Percentiles rank a stretch among this genome's conserved stretches.
These are phyloP conservation scores for Quillaja saponaria DNA, from an alignment of 306 rosid genomes.

Conservation along the genomic window DNA sequence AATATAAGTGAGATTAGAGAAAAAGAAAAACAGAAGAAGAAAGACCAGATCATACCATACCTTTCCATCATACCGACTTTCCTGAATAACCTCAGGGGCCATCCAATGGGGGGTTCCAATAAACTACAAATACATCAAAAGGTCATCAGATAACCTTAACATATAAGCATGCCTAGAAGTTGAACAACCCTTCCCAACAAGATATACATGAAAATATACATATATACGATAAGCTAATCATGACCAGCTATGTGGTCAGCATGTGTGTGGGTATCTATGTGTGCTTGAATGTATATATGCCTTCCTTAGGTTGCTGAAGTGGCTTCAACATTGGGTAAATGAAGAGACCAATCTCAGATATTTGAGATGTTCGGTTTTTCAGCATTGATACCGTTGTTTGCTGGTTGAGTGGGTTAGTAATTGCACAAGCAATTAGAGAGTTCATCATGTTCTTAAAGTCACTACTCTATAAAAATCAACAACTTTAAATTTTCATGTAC, in stretches of 20 bases:
- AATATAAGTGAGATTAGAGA: constrained; percentile 21
- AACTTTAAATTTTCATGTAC: constrained; percentile 43
- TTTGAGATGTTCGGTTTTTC: not conserved
- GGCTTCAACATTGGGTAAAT: too few species aligned
- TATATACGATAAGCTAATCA: too few species aligned
- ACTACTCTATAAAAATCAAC: not conserved
- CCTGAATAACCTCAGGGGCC: constrained; percentile 99
- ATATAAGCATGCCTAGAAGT: constrained; percentile 17
- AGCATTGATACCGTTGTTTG: not conserved
- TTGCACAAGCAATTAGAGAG: not conserved
- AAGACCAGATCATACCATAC: constrained; percentile 41
- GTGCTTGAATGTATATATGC: too few species aligned
- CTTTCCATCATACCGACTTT: constrained; percentile 98
- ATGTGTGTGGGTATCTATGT: too few species aligned
- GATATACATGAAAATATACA: not conserved
- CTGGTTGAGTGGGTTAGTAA: not conserved
- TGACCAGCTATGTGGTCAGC: too few species aligned
- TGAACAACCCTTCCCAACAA: constrained; percentile 17
- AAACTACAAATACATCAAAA: constrained; percentile 62
- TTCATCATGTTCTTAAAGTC: too few species aligned
- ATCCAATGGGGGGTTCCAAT: constrained; percentile 99
- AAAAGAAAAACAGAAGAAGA: constrained; percentile 27
- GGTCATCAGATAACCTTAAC: constrained; percentile 23
- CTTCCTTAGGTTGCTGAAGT: too few species aligned
- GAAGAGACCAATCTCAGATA: too few species aligned